Evolutionary conservation across 768 basidiomycete genomes (phyloP), one percentile per base, ranked within the genome.

Genomic region (Tylopilus vinaceipallidus): DNA sequence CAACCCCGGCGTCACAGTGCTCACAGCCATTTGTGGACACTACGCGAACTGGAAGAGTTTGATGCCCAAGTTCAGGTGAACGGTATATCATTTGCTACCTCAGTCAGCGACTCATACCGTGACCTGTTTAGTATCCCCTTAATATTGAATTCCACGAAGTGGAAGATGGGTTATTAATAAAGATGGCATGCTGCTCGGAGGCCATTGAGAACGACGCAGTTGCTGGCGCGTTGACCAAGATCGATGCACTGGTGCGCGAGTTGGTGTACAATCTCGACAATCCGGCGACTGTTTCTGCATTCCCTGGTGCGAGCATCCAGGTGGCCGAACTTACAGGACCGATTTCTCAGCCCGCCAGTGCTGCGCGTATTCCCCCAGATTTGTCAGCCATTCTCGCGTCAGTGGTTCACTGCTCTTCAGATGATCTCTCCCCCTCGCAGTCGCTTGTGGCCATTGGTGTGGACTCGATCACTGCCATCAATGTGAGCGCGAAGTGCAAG

Each of bases 401-500:
- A 24, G 48, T 59, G 33, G n/a, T 66, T 5, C 65, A 65, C 32
- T 58, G 66, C 12, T 61, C 73, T 2, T 26, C 47, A 8, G 61
- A 68, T 4, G 53, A 60, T 17, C 60, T 79, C 6, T 55, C 60
- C 17, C 50, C 64, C 16, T 54, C 59, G 4, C 76, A 73, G 6
- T 68, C 69, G 4, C 66, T 77, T 16, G 63, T 65, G 12, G 64
- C 72, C 6, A 56, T 79, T 11, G 78, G 78, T 17, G 63, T 79
- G 11, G 78, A 79, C 55, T 79, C 78, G 2, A 78, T 79, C 49
- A 74, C 73, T 17, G 75, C 78, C 19, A 74, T 79, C 30, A 72
- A 73, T 43, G 62, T 79, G 12, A 66, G 67, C 10, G 68, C 73
- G 7, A 74, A 67, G 47, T 71, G 70, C 54, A 67, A 71, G 38